Percentiles rank a stretch among this genome's conserved stretches.
Evolutionary conservation across 2,329 filamentous ascomycete species (phyloP).

Genomic region (Talaromyces verruculosus): DNA sequence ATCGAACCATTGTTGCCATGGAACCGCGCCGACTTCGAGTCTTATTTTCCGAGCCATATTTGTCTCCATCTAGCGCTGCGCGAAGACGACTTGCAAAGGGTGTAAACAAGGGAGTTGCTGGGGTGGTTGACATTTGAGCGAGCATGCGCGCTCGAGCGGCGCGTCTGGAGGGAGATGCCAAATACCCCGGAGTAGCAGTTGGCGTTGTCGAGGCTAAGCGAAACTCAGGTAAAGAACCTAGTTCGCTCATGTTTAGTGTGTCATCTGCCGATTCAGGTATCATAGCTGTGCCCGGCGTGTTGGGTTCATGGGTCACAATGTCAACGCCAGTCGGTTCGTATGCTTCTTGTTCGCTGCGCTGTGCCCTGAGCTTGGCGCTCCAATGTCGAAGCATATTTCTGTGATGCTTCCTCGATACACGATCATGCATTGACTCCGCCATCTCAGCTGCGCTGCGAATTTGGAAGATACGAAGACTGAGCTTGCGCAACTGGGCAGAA

Average conservation of each 20-base stretch:
- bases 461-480: slow-evolving; percentile 61
- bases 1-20: slow-evolving; percentile 40
- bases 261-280: slow-evolving; percentile 34
- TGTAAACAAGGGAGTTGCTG: slow-evolving; percentile 45
- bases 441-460: slow-evolving; percentile 52
- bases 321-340: slow-evolving; percentile 27
- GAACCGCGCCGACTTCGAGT: slow-evolving; percentile 23
- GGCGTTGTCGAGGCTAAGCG: slow-evolving; percentile 36
- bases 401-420: slow-evolving; percentile 57
- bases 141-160: slow-evolving; percentile 45
- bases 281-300: slow-evolving; percentile 31
- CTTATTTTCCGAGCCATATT: slow-evolving; percentile 26
- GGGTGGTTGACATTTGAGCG: slow-evolving; percentile 46
- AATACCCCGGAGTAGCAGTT: slow-evolving; percentile 43
- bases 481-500: slow-evolving; percentile 52
- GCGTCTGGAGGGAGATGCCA: slow-evolving; percentile 49
- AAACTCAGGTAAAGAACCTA: slow-evolving; percentile 34
- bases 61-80: slow-evolving; percentile 24
- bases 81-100: slow-evolving; percentile 45
- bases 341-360: slow-evolving; percentile 33
- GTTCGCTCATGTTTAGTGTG: slow-evolving; percentile 40
- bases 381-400: slow-evolving; percentile 58
- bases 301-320: slow-evolving; percentile 29
- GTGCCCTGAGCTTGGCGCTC: slow-evolving; percentile 46
- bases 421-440: slow-evolving; percentile 53